These are phyloP conservation scores for Candida caryicola DNA, from an alignment of 805 yeast species.

Conservation along the genomic window DNA sequence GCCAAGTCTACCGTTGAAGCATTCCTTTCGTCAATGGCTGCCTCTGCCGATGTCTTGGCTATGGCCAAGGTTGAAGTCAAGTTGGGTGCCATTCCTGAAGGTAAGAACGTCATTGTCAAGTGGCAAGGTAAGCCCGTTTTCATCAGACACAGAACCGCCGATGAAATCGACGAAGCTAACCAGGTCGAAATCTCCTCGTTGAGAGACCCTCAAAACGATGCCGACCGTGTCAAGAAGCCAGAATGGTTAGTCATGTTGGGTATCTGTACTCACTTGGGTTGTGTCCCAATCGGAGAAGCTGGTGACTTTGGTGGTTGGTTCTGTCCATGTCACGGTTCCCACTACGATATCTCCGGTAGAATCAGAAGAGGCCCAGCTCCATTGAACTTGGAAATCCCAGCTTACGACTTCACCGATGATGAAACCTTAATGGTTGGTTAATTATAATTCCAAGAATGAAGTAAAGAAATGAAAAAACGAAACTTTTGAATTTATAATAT, in stretches of 20 bases:
- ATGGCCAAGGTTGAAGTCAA: constrained; percentile 99
- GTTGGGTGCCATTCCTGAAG: constrained; percentile 89
- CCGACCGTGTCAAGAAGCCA: constrained; percentile 93
- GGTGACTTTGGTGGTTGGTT: constrained; percentile 99
- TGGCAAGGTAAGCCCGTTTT: constrained; percentile 99
- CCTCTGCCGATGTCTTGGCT: constrained; percentile 98
- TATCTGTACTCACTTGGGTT: constrained; percentile 99
- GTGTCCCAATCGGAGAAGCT: constrained; percentile 99
- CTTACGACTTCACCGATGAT: constrained; percentile 72
- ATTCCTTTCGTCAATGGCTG: constrained; percentile 89
- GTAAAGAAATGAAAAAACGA: background rate
- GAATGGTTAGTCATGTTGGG: constrained; percentile 99
- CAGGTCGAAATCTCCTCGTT: constrained; percentile 67
- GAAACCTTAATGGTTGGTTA: constrained; percentile 91
- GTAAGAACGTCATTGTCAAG: constrained; percentile 96
- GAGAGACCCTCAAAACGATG: constrained; percentile 93
- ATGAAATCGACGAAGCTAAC: constrained; percentile 94
- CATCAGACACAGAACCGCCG: constrained; percentile 95
- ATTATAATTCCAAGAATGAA: constrained; percentile 5
- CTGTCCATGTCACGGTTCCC: constrained; percentile 99
- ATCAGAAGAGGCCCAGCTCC: constrained; percentile 99
- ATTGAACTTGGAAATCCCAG: constrained; percentile 94
- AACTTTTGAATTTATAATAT: background rate
- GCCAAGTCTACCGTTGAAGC: constrained; percentile 95
- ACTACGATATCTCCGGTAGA: constrained; percentile 99